These are phyloP conservation scores for Lactarius deliciosus DNA, from an alignment of 768 basidiomycete species.

Conservation along the genomic window DNA sequence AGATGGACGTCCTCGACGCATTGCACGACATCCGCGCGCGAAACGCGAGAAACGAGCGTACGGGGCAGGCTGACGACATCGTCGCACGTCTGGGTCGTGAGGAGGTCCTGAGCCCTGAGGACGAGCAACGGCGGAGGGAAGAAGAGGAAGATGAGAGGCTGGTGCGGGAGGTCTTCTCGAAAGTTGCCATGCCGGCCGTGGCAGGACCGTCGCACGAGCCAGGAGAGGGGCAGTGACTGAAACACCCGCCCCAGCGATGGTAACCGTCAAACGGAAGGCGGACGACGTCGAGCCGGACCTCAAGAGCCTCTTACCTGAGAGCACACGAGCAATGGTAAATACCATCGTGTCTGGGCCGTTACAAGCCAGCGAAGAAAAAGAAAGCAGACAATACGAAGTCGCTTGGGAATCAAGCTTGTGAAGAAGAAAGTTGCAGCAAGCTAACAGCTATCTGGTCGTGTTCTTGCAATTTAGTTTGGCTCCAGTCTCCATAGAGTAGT, in stretches of 20 bases:
- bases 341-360: slow-evolving; percentile 44
- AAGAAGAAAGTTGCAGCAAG: slow-evolving; percentile 25
- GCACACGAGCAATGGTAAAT: slow-evolving; percentile 56
- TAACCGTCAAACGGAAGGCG: slow-evolving; percentile 88
- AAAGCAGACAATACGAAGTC: slow-evolving; percentile 41
- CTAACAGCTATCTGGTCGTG: not conserved
- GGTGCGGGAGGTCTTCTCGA: slow-evolving; percentile 85
- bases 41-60: slow-evolving; percentile 85
- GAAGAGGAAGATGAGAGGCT: slow-evolving; percentile 93
- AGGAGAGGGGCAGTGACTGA: slow-evolving; percentile 31
- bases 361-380: slow-evolving; percentile 55
- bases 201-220: slow-evolving; percentile 15
- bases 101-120: slow-evolving; percentile 78
- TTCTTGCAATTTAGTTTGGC: not conserved
- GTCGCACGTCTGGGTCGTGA: slow-evolving; percentile 58
- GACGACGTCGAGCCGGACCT: slow-evolving; percentile 74
- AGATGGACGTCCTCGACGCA: slow-evolving; percentile 98
- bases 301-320: slow-evolving; percentile 64
- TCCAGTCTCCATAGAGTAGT: slow-evolving; percentile 5
- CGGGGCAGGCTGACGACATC: slow-evolving; percentile 74
- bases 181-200: slow-evolving; percentile 48
- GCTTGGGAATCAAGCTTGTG: slow-evolving; percentile 30
- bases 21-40: slow-evolving; percentile 87
- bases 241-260: slow-evolving; percentile 34
- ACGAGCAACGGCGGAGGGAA: slow-evolving; percentile 61